Conservation (phyloP, 192 early-diverging fungal genomes). For the Backusella australiensis region DNA sequence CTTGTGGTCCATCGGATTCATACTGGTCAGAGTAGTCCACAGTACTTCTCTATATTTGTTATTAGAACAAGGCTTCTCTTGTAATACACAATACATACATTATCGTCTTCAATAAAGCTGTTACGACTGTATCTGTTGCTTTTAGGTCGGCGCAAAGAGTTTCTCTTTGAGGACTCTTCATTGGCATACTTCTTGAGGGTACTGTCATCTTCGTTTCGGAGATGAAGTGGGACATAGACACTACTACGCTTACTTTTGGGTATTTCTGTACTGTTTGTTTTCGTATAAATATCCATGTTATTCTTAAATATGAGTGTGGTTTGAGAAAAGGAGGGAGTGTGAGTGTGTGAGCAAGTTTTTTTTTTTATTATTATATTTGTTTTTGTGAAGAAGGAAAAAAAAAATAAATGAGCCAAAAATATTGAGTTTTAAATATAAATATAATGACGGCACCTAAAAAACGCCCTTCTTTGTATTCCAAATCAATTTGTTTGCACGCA, state of each 20-base stretch:
- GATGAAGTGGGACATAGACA: background rate
- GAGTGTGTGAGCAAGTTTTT: too few species aligned
- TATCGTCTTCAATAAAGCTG: constrained; percentile 10
- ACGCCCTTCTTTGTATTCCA: too few species aligned
- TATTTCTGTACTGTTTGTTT: constrained; percentile 4
- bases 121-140: constrained; percentile 3
- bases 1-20: constrained; percentile 10
- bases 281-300: background rate
- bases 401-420: too few species aligned
- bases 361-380: too few species aligned
- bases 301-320: background rate
- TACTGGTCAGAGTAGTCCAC: background rate
- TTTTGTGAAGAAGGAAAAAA: too few species aligned
- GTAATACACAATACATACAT: background rate
- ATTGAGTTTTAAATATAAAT: too few species aligned
- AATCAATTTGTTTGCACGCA: too few species aligned
- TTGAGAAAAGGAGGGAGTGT: too few species aligned
- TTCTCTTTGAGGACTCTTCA: constrained; percentile 2
- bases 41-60: background rate
- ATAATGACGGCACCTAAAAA: too few species aligned
- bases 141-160: background rate
- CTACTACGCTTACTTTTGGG: constrained; percentile 1
- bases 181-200: background rate
- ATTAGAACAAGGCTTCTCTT: background rate
- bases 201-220: constrained; percentile 3